Evolutionary conservation across 2,329 filamentous ascomycete genomes (phyloP), one percentile per base, ranked within the genome.

Genomic region (Mycogone perniciosa): DNA sequence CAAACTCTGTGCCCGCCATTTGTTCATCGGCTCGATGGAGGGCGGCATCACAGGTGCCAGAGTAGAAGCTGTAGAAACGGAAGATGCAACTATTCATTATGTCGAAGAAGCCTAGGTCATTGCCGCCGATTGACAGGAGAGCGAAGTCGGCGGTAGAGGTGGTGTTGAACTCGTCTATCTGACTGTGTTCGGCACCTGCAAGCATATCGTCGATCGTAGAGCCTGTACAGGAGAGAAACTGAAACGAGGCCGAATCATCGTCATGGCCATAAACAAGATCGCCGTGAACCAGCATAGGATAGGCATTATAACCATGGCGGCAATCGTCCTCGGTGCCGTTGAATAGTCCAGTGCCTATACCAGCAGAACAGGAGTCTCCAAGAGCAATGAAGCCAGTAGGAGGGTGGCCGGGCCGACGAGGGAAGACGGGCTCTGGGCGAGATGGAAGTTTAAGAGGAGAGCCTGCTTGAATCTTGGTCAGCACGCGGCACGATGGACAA

Each of bases 51-150:
- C 73, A 76, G 1, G 72, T 72, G 5, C 71, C 72, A 11, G 70
- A 73, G 61, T 72, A 74, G 60, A 73, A 71, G 56, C 69, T 70
- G 58, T 76, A 76, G 58, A 76, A 76, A 31, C 72, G 67, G 55
- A 76, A 76, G 11, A 76, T 69, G 57, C 74, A 76, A 27, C 72
- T 72, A 56, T 76, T 76, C 60, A 76, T 73, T 20, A 76, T 70
- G 35, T 71, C 68, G 54, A 74, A 76, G 63, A 76, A 76, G 54
- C 72, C 73, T 7, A 76, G 65, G 55, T 76, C 74, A 59, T 76
- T 76, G 11, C 73, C 73, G 43, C 72, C 73, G 31, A 76, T 64
- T n/a, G 72, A 75, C 5, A 76, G 62, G 1, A 74, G 66, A 3
- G 71, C 71, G 53, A 76, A 74, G 57, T 73, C 70, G 26, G 62